These are phyloP conservation scores for Sugiyamaella qingdaonensis DNA, from an alignment of 805 yeast species.

Conservation along the genomic window DNA sequence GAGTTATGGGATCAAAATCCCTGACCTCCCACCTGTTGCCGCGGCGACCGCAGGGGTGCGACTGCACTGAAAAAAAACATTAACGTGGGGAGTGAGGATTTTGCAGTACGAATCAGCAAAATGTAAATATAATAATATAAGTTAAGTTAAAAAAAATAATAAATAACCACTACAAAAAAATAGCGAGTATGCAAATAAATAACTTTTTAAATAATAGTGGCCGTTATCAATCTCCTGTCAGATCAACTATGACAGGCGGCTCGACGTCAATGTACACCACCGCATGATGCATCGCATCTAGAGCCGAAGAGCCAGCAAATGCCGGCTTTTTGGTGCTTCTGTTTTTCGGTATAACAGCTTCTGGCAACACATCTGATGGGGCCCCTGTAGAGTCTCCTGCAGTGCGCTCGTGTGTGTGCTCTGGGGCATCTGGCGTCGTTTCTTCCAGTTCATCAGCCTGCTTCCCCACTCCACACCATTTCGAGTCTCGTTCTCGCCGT, in stretches of 20 bases:
- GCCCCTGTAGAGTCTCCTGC: background rate
- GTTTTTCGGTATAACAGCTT: background rate
- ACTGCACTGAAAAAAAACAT: no score
- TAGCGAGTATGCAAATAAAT: background rate
- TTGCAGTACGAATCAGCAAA: no score
- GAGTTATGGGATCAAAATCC: background rate
- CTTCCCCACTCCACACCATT: slow-evolving; percentile 24
- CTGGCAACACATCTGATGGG: background rate
- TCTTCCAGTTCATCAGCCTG: slow-evolving; percentile 14
- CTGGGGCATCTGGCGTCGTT: slow-evolving; percentile 10
- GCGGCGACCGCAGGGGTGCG: background rate
- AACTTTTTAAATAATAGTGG: background rate
- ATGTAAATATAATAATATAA: no score
- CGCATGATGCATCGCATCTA: background rate
- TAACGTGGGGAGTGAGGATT: no score
- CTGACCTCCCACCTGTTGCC: background rate
- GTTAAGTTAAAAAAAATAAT: no score
- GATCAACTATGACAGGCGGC: background rate
- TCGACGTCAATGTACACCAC: slow-evolving; percentile 1
- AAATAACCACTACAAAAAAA: no score
- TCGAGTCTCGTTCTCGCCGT: slow-evolving; percentile 37
- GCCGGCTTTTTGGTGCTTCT: slow-evolving; percentile 2
- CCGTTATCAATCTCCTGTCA: background rate
- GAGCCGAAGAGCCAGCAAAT: background rate
- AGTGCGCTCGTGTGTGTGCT: slow-evolving; percentile 2